phyloP scores from a whole-genome alignment of 2,329 filamentous ascomycete species.

The Arthrobotrys pseudoclavata region DNA sequence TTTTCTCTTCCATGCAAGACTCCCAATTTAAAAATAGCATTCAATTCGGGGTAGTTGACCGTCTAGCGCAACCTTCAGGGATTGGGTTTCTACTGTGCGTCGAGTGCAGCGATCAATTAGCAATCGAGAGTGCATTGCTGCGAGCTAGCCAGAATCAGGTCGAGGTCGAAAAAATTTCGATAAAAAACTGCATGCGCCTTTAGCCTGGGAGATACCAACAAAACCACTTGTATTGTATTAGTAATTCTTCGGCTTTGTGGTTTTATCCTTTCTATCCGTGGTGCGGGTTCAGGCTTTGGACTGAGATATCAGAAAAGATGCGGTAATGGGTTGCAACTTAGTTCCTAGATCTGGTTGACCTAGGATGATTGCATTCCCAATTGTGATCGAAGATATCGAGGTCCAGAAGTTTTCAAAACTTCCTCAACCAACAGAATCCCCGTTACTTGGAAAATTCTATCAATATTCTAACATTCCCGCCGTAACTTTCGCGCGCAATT shows the following conservation, averaged over 20 bases:
- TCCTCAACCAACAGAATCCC: not conserved
- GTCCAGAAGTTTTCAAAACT: not conserved
- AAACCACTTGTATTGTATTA: not conserved
- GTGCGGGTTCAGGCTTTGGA: not conserved
- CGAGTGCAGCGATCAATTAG: not conserved
- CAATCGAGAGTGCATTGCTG: not conserved
- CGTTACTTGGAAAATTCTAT: not conserved
- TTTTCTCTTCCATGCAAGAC: not conserved
- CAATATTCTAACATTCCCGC: not conserved
- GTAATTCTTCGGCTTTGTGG: not conserved
- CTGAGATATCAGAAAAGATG: not conserved
- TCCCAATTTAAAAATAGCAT: constrained; percentile 22
- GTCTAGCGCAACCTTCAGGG: constrained; percentile 6
- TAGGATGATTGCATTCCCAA: too few species aligned
- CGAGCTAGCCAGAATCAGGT: constrained; percentile 8
- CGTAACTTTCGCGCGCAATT: too few species aligned
- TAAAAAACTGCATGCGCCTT: not conserved
- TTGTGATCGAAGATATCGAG: too few species aligned
- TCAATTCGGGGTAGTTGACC: not conserved
- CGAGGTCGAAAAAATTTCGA: not conserved
- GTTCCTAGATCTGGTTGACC: too few species aligned
- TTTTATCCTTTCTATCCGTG: not conserved
- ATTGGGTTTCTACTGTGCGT: constrained; percentile 3
- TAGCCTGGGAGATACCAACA: not conserved
- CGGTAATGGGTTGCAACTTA: not conserved